These are phyloP conservation scores for Amaranthus cruentus DNA, from an alignment of 148 eudicot genomes.

Conservation along the genomic window DNA sequence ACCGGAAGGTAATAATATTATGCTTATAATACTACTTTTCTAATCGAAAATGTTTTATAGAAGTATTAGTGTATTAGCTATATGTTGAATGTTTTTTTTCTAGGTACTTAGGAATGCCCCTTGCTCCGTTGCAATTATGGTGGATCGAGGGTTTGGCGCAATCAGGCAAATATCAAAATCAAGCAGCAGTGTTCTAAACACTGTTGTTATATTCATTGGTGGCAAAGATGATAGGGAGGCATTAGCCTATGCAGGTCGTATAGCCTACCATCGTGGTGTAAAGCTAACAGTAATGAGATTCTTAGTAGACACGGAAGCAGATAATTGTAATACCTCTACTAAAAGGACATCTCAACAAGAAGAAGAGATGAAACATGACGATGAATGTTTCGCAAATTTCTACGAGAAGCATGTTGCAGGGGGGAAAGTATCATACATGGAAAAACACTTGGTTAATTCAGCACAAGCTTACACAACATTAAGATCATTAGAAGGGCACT, in stretches of 20 bases:
- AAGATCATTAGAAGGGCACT: slow-evolving; percentile 64
- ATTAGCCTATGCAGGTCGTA: slow-evolving; percentile 62
- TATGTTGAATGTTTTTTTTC: not conserved
- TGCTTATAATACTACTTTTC: not conserved
- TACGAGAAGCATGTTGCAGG: slow-evolving; percentile 70
- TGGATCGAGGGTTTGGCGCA: slow-evolving; percentile 80
- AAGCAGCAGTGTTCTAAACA: slow-evolving; percentile 32
- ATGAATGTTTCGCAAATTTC: slow-evolving; percentile 78
- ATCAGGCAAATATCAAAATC: slow-evolving; percentile 36
- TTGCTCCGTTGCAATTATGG: slow-evolving; percentile 80
- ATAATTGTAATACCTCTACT: slow-evolving; percentile 23
- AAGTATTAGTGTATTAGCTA: not conserved
- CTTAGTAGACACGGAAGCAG: slow-evolving; percentile 51
- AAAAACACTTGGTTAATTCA: slow-evolving; percentile 74
- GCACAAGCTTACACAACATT: slow-evolving; percentile 78
- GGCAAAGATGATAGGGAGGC: slow-evolving; percentile 96
- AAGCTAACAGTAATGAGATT: slow-evolving; percentile 77
- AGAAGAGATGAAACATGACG: slow-evolving; percentile 81
- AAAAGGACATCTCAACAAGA: slow-evolving; percentile 37
- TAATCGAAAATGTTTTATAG: too few species aligned
- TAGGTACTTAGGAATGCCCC: slow-evolving; percentile 81
- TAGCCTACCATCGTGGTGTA: slow-evolving; percentile 70
- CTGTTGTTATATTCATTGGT: slow-evolving; percentile 76
- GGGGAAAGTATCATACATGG: slow-evolving; percentile 75
- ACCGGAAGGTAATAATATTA: slow-evolving; percentile 60